These are phyloP conservation scores for Apiotrichum brassicae DNA, from an alignment of 1,284 basidiomycete genomes.

Conservation along the genomic window DNA sequence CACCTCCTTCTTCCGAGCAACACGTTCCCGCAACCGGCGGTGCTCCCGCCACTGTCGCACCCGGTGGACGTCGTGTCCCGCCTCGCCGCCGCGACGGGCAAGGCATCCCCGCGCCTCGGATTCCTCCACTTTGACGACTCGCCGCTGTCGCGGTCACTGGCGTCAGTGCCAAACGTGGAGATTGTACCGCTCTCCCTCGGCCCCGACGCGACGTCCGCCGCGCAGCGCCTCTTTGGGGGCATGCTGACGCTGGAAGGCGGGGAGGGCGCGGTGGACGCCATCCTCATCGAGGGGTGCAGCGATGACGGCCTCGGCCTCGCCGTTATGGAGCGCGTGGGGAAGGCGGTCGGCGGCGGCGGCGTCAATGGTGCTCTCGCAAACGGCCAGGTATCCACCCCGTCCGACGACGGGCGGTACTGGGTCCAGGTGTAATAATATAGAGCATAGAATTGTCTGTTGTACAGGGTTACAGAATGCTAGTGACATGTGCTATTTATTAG, in stretches of 20 bases:
- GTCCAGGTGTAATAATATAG: constrained; percentile 18
- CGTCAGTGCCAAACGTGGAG: neutral
- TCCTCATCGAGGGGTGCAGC: constrained; percentile 78
- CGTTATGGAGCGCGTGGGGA: constrained; percentile 95
- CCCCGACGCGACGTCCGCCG: constrained; percentile 62
- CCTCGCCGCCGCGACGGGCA: neutral
- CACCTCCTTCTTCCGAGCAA: constrained; percentile 59
- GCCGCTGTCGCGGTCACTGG: constrained; percentile 19
- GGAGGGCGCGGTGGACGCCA: constrained; percentile 63
- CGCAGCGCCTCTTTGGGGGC: constrained; percentile 80
- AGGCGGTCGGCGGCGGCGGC: constrained; percentile 66
- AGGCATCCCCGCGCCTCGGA: constrained; percentile 52
- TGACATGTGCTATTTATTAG: neutral
- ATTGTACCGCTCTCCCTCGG: constrained; percentile 55
- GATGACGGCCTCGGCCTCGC: constrained; percentile 84
- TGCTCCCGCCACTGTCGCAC: constrained; percentile 20
- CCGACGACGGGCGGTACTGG: constrained; percentile 16
- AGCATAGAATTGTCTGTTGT: constrained; percentile 6
- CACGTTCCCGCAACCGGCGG: constrained; percentile 47
- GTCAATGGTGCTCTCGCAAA: constrained; percentile 24
- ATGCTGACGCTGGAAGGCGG: constrained; percentile 66
- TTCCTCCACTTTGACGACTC: constrained; percentile 65
- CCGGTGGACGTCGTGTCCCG: constrained; percentile 5
- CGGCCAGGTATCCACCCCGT: constrained; percentile 16
- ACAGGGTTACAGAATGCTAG: neutral